Evolutionary conservation across 331 rosid genomes (phyloP).

Genomic region (Telfairia occidentalis): DNA sequence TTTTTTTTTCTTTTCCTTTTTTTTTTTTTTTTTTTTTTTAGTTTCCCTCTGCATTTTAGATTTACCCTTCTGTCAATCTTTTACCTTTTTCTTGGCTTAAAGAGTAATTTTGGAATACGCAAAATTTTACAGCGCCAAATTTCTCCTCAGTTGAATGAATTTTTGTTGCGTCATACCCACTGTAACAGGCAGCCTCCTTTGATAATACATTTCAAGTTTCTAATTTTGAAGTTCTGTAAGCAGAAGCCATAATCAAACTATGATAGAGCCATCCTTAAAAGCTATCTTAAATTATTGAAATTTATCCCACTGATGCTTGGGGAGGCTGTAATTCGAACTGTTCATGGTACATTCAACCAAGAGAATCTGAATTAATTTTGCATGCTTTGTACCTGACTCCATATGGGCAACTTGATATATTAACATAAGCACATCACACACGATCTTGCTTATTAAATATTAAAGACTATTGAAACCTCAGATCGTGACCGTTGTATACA

Average conservation of each 20-base stretch:
- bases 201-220: background rate
- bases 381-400: too few relatives aligned
- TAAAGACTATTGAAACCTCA: background rate
- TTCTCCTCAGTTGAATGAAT: background rate
- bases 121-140: background rate
- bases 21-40: background rate
- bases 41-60: background rate
- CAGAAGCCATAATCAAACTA: too few relatives aligned
- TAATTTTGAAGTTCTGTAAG: too few relatives aligned
- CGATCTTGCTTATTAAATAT: background rate
- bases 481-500: too few relatives aligned
- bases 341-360: too few relatives aligned
- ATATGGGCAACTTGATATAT: too few relatives aligned
- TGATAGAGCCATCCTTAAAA: too few relatives aligned
- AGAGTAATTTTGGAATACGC: background rate
- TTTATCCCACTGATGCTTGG: too few relatives aligned
- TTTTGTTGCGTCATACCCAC: background rate
- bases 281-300: too few relatives aligned
- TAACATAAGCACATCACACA: background rate
- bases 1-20: too few relatives aligned
- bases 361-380: too few relatives aligned
- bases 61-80: background rate
- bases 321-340: too few relatives aligned
- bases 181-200: background rate
- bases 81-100: background rate